Base-by-base conservation (phyloP, 2,329 filamentous ascomycete genomes). In the Pseudohalonectria lignicola region DNA sequence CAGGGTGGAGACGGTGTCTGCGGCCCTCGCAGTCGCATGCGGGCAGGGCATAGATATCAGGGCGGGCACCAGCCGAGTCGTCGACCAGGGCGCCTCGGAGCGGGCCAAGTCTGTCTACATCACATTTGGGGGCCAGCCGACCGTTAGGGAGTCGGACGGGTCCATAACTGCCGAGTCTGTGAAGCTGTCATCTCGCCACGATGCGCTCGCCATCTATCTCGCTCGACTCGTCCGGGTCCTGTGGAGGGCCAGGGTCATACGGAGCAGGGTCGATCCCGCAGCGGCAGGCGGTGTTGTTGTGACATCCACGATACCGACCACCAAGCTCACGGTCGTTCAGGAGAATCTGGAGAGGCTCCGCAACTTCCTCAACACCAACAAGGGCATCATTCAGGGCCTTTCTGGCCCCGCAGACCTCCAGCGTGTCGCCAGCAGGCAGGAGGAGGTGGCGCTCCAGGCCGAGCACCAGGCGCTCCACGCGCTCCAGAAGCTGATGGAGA, bases 401-500 rank as follows among this genome's bases (percentile, higher is more conserved):
- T 84, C 86, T n/a, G 90, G 90, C 0, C 85, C 93, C 0, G 83
- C 92, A 38, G 84, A 90, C 35, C 64, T 94, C n/a, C 76, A 81
- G 36, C 74, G 82, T 37, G 81, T 82, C 1, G 74, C 76, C 1
- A 92, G 79, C 40, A 81, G 90, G 45, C 84, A 94, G 53, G 92
- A 95, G 50, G 90, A 96, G 57, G 76, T 94, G 34, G 86, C 88
- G 1, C 68, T 94, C 17, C 90, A 95, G 56, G 90, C 86, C 12
- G 92, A 98, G 58, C 90, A 98, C 55, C 85, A 93, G 49, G 88
- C 88, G 10, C 71, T 98, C 46, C 82, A 92, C 52, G 86, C 86
- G 2, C 66, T 98, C 35, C 76, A 94, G 44, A 79, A 82, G 46
- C 69, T 98, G 18, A 86, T 95, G 57, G 80, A 82, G 39, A 86